phyloP scores from a whole-genome alignment of 129 eudicot species.

The Tagetes patula region DNA sequence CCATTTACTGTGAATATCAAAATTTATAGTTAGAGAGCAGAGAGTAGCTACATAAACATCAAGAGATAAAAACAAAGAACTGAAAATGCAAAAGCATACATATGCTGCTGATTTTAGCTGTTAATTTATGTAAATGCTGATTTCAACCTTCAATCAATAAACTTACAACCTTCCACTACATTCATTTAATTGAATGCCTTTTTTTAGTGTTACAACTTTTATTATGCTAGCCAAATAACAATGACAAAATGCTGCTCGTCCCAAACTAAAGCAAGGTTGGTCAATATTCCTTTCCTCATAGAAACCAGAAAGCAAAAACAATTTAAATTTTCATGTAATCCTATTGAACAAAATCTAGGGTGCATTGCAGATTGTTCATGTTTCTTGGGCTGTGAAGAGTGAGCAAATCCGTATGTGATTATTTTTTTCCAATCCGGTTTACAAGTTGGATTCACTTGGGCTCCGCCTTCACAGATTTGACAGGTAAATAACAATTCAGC shows the following conservation, averaged over 20 bases:
- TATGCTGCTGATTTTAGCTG: constrained; percentile 14
- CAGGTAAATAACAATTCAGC: neutral
- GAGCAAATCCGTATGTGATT: neutral
- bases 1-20: constrained; percentile 62
- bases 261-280: neutral
- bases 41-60: constrained; percentile 11
- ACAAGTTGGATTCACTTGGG: neutral
- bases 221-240: neutral
- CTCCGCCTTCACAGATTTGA: neutral
- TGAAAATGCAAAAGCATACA: neutral
- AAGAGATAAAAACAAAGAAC: constrained; percentile 8
- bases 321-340: neutral
- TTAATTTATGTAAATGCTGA: constrained; percentile 4
- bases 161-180: neutral
- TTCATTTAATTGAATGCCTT: neutral
- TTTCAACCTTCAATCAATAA: constrained; percentile 7
- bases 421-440: neutral
- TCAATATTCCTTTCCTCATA: no score
- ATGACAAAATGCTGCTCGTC: neutral
- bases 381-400: neutral
- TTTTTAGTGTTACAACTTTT: neutral
- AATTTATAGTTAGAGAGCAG: neutral
- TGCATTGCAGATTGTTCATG: neutral
- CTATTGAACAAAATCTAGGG: neutral
- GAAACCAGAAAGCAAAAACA: neutral